Conservation (phyloP, 2,329 filamentous ascomycete species). For the Colletotrichum sp. region DNA sequence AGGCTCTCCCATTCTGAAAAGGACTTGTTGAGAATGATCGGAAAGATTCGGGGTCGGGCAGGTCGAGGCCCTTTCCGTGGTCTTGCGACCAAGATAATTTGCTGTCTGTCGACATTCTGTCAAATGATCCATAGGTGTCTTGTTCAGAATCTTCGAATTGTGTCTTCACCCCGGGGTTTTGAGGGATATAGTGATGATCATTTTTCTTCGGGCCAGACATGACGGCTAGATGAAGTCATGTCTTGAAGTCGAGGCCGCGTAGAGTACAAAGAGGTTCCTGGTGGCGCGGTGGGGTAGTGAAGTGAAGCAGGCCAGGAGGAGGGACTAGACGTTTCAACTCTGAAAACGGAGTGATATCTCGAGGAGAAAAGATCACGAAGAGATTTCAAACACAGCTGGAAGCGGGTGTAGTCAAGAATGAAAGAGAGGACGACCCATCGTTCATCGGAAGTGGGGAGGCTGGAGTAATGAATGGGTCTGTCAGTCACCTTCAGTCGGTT, state of each 20-base stretch:
- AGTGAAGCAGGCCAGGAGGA: not conserved
- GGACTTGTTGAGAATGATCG: conserved; percentile 47
- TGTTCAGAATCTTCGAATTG: conserved; percentile 25
- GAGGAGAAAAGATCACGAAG: not conserved
- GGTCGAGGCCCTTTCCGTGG: conserved; percentile 20
- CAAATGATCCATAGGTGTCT: conserved; percentile 27
- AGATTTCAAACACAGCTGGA: not conserved
- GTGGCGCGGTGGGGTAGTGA: not conserved
- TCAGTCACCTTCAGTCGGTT: not conserved
- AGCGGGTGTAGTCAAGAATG: not conserved
- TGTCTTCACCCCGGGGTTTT: conserved; percentile 25
- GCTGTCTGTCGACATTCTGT: conserved; percentile 28
- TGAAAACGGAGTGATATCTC: not conserved
- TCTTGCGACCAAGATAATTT: conserved; percentile 24
- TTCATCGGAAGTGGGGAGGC: conserved; percentile 2
- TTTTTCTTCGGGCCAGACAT: conserved; percentile 24
- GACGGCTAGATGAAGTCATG: conserved; percentile 2
- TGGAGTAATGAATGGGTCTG: not conserved
- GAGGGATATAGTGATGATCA: conserved; percentile 24
- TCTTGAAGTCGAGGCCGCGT: not conserved
- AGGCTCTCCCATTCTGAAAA: conserved; percentile 28
- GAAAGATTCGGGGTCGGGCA: conserved; percentile 35
- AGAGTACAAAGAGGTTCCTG: not conserved
- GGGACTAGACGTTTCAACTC: not conserved
- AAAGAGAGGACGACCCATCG: not conserved